Percentiles rank a stretch among this genome's conserved stretches.
Evolutionary conservation across 2,329 filamentous ascomycete genomes (phyloP).

Genomic region (Aspergillus melleus): DNA sequence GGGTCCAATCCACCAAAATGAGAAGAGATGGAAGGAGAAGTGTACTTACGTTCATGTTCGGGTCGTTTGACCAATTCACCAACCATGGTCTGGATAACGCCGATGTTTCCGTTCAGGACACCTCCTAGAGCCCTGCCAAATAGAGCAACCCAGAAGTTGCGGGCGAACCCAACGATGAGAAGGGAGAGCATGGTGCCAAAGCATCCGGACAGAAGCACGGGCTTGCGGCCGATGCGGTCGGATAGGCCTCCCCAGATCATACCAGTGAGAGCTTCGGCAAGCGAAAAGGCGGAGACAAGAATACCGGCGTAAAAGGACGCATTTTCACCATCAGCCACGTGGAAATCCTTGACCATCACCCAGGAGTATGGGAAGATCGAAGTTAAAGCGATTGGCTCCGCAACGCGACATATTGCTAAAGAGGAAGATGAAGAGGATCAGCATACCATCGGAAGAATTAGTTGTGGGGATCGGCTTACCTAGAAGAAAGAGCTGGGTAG

Average conservation of each 20-base stretch:
- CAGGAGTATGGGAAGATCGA: constrained; percentile 93
- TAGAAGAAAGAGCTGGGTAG: constrained; percentile 78
- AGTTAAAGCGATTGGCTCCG: constrained; percentile 88
- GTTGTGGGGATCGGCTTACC: constrained; percentile 54
- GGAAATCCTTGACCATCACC: constrained; percentile 75
- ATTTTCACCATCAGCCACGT: constrained; percentile 70
- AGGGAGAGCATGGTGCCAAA: constrained; percentile 80
- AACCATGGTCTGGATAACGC: constrained; percentile 90
- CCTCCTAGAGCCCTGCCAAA: constrained; percentile 75
- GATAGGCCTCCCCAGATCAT: constrained; percentile 87
- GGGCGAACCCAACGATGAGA: constrained; percentile 77
- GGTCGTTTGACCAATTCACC: constrained; percentile 80
- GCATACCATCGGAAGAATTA: constrained; percentile 2
- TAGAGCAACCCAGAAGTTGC: constrained; percentile 81
- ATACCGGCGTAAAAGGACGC: constrained; percentile 86
- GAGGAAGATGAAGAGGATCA: constrained; percentile 10
- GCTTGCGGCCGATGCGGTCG: constrained; percentile 80
- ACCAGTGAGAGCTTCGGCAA: constrained; percentile 78
- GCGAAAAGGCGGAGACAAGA: constrained; percentile 81
- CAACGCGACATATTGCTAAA: constrained; percentile 83
- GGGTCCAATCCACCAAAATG: not conserved
- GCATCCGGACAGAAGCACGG: constrained; percentile 78
- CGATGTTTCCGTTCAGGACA: constrained; percentile 86
- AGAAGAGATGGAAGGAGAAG: not conserved
- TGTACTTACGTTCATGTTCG: constrained; percentile 75